Conservation (phyloP, 2,329 filamentous ascomycete genomes). For the Monilinia polystroma region DNA sequence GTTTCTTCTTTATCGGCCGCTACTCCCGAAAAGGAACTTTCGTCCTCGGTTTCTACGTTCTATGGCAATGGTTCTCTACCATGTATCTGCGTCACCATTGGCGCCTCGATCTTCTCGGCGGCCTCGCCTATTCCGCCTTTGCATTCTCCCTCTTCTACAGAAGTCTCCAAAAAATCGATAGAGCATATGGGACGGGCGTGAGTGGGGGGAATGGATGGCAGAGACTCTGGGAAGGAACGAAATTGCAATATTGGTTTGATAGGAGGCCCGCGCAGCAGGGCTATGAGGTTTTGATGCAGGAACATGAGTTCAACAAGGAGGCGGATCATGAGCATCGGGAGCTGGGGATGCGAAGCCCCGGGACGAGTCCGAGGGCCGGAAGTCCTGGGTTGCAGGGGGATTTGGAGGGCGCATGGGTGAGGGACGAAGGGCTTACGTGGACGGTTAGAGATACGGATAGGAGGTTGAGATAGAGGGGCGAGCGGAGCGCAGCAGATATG, state of each 20-base stretch:
- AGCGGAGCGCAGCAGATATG: too few species aligned
- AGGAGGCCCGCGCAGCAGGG: slow-evolving; percentile 26
- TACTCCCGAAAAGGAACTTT: slow-evolving; percentile 62
- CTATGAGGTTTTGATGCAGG: slow-evolving; percentile 25
- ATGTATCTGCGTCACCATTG: slow-evolving; percentile 98
- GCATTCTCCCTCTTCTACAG: slow-evolving; percentile 59
- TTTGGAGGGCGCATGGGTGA: slow-evolving; percentile 31
- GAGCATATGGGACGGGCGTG: slow-evolving; percentile 34
- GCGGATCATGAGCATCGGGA: background rate
- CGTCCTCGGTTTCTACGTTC: slow-evolving; percentile 65
- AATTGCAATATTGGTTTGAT: slow-evolving; percentile 34
- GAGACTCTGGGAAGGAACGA: slow-evolving; percentile 33
- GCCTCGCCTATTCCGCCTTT: slow-evolving; percentile 71
- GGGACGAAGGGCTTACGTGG: slow-evolving; percentile 30
- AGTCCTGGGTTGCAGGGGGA: slow-evolving; percentile 21
- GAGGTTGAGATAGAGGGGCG: background rate
- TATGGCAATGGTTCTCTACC: slow-evolving; percentile 96
- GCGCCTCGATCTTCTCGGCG: slow-evolving; percentile 83
- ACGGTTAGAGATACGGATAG: slow-evolving; percentile 20
- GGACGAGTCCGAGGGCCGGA: background rate
- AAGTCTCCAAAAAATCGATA: slow-evolving; percentile 34
- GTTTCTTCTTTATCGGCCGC: slow-evolving; percentile 69
- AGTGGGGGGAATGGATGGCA: slow-evolving; percentile 38
- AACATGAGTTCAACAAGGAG: slow-evolving; percentile 3
- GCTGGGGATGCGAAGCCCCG: background rate